Conservation (phyloP, 148 eudicot genomes). For the Suaeda aralocaspica region DNA sequence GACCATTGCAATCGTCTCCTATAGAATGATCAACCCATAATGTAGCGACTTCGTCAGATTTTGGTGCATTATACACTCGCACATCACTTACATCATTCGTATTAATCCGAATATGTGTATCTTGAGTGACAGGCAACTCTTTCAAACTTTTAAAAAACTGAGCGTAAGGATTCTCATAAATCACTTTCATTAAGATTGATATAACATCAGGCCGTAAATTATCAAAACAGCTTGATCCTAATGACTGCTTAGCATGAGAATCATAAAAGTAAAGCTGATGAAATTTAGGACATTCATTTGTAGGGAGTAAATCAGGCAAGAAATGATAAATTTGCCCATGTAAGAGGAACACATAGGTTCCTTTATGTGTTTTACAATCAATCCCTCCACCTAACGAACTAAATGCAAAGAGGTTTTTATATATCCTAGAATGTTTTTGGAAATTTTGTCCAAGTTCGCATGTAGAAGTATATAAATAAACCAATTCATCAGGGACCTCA, state of each 20-base stretch:
- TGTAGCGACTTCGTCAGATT: too few species aligned
- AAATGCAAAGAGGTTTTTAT: conserved; percentile 14
- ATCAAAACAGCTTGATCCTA: not conserved
- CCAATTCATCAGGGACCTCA: too few species aligned
- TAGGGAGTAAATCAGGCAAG: not conserved
- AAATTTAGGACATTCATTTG: not conserved
- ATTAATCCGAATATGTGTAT: not conserved
- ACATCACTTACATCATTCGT: too few species aligned
- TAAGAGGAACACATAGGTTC: not conserved
- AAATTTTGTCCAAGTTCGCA: too few species aligned
- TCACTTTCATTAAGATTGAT: not conserved
- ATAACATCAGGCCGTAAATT: not conserved
- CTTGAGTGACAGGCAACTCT: not conserved
- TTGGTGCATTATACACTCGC: too few species aligned
- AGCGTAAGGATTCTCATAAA: not conserved
- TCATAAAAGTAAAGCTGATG: conserved; percentile 11
- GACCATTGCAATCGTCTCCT: too few species aligned
- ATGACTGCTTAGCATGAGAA: not conserved
- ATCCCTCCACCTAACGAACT: not conserved
- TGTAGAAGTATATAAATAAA: too few species aligned
- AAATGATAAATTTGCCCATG: not conserved
- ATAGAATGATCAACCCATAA: too few species aligned
- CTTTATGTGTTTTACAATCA: not conserved
- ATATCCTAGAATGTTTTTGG: not conserved
- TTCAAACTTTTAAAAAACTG: not conserved